Evolutionary conservation across 2,329 filamentous ascomycete genomes (phyloP), one percentile per base, ranked within the genome.

Genomic region (Ophiostoma pallidulum): DNA sequence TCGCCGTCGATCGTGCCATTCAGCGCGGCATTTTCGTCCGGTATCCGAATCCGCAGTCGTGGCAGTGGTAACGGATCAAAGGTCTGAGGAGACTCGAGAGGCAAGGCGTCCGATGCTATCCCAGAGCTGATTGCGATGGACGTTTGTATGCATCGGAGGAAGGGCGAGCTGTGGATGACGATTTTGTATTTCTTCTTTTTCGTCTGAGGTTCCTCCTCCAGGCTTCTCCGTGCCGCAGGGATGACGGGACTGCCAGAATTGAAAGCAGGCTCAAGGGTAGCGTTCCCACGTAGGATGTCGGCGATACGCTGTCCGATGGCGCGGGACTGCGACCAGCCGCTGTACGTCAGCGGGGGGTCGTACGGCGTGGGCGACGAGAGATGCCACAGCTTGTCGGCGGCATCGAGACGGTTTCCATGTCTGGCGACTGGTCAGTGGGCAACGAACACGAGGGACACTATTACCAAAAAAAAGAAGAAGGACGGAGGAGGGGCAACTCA

Each of bases 381-480:
- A 64, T 96, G 88, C 92, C 92, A 98, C 64, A 87, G 80, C 63
- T 90, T 89, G 72, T 98, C 90, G 53, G 90, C 89, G 48, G 88
- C 88, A 64, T 98, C 92, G 49, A 98, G 82, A 56, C 92, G 84
- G 58, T 90, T 86, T 60, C 92, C 92, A 66, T 98, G 92, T 66
- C 92, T 82, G 37, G 16, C 7, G n/a, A 36, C 44, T 39, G 29
- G 43, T 18, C 19, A 24, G n/a, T 8, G 4, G 42, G 33, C n/a
- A 51, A 29, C 37, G 32, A 16, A 41, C 24, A 28, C 9, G 16
- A 20, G 26, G 32, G 28, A 13, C 16, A 35, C 28, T 16, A 24
- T n/a, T n/a, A n/a, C n/a, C n/a, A 14, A 2, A 14, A n/a, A 44
- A 32, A 39, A 39, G 18, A 31, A 32, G 20, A 13, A 33, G 16